phyloP scores from a whole-genome alignment of 352 stramenopile genomes.

The Albugo candida region DNA sequence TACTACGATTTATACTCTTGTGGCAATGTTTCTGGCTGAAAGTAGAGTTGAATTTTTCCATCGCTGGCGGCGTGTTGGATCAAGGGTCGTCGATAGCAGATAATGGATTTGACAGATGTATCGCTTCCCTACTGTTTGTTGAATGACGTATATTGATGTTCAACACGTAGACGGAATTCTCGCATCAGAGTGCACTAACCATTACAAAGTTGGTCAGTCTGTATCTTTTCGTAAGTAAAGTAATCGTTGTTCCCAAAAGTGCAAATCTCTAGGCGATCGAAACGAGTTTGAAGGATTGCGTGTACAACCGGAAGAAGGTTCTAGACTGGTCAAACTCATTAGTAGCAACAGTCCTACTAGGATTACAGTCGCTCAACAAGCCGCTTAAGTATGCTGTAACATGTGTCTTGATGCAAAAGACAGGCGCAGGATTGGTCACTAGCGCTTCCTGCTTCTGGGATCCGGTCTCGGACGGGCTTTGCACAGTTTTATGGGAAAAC shows the following conservation, averaged over 20 bases:
- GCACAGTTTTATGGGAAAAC: slow-evolving; percentile 72
- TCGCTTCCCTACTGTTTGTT: no score
- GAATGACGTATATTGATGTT: no score
- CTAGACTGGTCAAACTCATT: slow-evolving; percentile 73
- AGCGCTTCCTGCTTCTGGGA: slow-evolving; percentile 63
- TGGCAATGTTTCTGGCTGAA: no score
- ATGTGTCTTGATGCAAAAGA: slow-evolving; percentile 77
- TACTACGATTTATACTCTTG: no score
- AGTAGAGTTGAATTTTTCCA: no score
- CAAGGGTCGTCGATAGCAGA: no score
- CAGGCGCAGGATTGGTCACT: slow-evolving; percentile 42
- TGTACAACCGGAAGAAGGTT: slow-evolving; percentile 76
- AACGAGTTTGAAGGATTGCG: slow-evolving; percentile 47
- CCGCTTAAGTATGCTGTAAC: slow-evolving; percentile 56
- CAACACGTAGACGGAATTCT: slow-evolving; percentile 38
- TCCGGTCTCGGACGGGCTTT: slow-evolving; percentile 38
- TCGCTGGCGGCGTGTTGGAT: no score
- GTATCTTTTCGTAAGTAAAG: background rate
- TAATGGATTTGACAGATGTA: no score
- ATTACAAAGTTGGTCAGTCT: slow-evolving; percentile 23
- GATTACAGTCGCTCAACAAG: slow-evolving; percentile 74
- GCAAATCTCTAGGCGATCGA: slow-evolving; percentile 31
- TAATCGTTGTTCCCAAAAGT: background rate
- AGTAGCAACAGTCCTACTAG: slow-evolving; percentile 54
- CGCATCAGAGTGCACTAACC: slow-evolving; percentile 49